Evolutionary conservation across 2,329 filamentous ascomycete species (phyloP).

Genomic region (Epicoccum nigrum): DNA sequence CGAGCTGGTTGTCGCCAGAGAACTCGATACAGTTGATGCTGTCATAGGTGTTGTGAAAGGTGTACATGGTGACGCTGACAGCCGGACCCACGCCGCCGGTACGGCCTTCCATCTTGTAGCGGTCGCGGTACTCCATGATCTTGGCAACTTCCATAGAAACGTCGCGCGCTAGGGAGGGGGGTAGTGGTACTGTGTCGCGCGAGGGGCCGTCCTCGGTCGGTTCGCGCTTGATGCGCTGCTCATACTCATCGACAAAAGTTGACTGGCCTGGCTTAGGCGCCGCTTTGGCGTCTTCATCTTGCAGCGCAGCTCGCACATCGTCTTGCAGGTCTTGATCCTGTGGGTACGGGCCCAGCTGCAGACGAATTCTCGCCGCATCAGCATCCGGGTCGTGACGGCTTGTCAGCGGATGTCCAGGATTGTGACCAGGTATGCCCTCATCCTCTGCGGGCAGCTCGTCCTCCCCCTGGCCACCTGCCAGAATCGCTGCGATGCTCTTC

Average conservation of each 20-base stretch:
- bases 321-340: conserved; percentile 82
- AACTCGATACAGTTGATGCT: conserved; percentile 95
- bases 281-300: conserved; percentile 80
- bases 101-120: conserved; percentile 84
- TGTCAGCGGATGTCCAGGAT: conserved; percentile 67
- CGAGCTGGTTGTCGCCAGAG: conserved; percentile 85
- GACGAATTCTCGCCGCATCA: conserved; percentile 55
- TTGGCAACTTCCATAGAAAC: conserved; percentile 94
- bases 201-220: conserved; percentile 83
- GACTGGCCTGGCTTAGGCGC: conserved; percentile 73
- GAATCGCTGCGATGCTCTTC: conserved; percentile 65
- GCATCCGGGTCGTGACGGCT: conserved; percentile 64
- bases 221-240: conserved; percentile 85
- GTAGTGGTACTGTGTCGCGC: conserved; percentile 80
- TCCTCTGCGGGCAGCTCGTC: conserved; percentile 67
- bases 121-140: conserved; percentile 88
- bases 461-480: conserved; percentile 60
- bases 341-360: conserved; percentile 81
- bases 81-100: conserved; percentile 83
- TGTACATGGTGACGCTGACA: conserved; percentile 95
- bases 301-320: conserved; percentile 85
- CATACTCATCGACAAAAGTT: conserved; percentile 85
- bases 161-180: conserved; percentile 85
- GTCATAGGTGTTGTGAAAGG: conserved; percentile 95
- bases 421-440: conserved; percentile 72